These are phyloP conservation scores for Madurella mycetomatis DNA, from an alignment of 2,329 filamentous ascomycete species.

Conservation along the genomic window DNA sequence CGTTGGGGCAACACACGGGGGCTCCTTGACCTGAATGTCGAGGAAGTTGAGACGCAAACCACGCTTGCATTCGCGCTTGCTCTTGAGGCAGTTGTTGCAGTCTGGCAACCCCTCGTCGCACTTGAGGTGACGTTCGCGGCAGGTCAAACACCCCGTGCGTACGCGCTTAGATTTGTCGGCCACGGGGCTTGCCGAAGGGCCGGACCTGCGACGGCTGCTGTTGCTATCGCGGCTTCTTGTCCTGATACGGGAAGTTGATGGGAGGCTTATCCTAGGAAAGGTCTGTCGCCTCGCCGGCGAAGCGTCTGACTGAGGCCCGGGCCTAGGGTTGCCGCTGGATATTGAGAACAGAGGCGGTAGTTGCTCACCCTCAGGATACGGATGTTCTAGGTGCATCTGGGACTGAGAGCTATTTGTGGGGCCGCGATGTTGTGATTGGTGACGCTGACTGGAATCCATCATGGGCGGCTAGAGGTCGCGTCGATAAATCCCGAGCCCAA, in stretches of 20 bases:
- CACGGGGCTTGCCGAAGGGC: constrained; percentile 11
- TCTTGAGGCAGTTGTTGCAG: constrained; percentile 80
- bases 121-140: constrained; percentile 83
- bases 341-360: constrained; percentile 31
- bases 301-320: constrained; percentile 24
- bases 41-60: constrained; percentile 89
- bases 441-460: background rate
- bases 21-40: constrained; percentile 69
- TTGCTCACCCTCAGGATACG: constrained; percentile 24
- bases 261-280: background rate
- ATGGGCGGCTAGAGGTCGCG: background rate
- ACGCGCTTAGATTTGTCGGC: constrained; percentile 71
- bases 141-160: constrained; percentile 86
- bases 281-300: constrained; percentile 29
- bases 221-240: constrained; percentile 1
- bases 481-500: no score
- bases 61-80: constrained; percentile 77
- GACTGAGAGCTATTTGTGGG: constrained; percentile 9
- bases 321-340: constrained; percentile 19
- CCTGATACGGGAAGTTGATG: background rate
- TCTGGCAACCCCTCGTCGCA: constrained; percentile 70
- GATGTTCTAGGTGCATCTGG: constrained; percentile 19
- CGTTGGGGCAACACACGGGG: constrained; percentile 57
- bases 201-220: constrained; percentile 7
- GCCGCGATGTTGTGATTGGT: constrained; percentile 3